Percentiles rank a stretch among this genome's conserved stretches.
Evolutionary conservation across 2,329 filamentous ascomycete genomes (phyloP).

Genomic region (Aspergillus fumigatiaffinis): DNA sequence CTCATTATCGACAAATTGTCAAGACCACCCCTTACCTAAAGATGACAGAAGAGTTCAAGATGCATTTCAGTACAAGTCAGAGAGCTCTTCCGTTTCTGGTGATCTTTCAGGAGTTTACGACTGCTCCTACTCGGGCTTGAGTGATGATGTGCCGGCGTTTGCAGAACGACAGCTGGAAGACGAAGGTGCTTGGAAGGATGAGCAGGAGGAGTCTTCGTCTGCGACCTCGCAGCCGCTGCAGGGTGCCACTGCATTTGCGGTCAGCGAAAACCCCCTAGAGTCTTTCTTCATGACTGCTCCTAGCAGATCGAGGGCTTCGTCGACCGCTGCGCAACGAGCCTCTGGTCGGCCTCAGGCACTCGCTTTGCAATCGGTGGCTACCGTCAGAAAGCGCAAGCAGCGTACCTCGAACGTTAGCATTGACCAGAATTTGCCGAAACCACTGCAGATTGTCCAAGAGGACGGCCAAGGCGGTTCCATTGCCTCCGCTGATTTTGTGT

Average conservation of each 20-base stretch:
- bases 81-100: conserved; percentile 35
- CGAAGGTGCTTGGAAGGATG: conserved; percentile 27
- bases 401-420: conserved; percentile 23
- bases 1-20: conserved; percentile 18
- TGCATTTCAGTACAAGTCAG: conserved; percentile 32
- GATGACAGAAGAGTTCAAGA: conserved; percentile 22
- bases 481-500: conserved; percentile 39
- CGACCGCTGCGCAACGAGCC: conserved; percentile 21
- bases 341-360: conserved; percentile 27
- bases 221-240: conserved; percentile 22
- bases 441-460: conserved; percentile 42
- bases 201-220: conserved; percentile 21
- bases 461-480: conserved; percentile 41
- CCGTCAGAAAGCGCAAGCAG: conserved; percentile 36
- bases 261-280: conserved; percentile 32
- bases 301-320: conserved; percentile 20
- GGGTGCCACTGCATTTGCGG: conserved; percentile 33
- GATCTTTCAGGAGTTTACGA: conserved; percentile 33
- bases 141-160: conserved; percentile 27
- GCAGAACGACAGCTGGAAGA: conserved; percentile 30
- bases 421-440: conserved; percentile 28
- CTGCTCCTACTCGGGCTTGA: conserved; percentile 29
- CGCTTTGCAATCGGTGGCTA: conserved; percentile 28
- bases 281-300: conserved; percentile 23
- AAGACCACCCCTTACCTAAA: conserved; percentile 12